Base-by-base conservation (phyloP, 2,329 filamentous ascomycete genomes). In the Cucurbitaria berberidis region DNA sequence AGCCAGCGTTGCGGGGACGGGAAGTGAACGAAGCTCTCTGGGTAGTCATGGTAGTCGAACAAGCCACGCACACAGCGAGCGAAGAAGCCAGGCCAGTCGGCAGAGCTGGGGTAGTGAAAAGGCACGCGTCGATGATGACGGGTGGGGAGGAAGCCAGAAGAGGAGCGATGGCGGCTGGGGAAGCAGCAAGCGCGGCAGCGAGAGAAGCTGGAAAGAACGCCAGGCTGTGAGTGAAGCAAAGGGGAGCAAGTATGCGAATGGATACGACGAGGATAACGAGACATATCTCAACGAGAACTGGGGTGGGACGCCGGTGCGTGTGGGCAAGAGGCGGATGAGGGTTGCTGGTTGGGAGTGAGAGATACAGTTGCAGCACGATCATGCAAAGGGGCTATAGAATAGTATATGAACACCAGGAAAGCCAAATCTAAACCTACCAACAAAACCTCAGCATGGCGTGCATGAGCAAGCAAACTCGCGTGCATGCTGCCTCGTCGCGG, bases 401-500 rank as follows among this genome's bases (percentile, higher is more conserved):
- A 42, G 42, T n/a, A 35, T 45, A 24, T 34, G 21, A 22, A 13
- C 19, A n/a, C n/a, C n/a, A n/a, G n/a, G 9, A 39, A 22, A 5
- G 11, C 5, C n/a, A n/a, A 45, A n/a, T 22, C 16, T 18, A n/a
- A 24, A 39, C 11, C 38, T 30, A 30, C 39, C 55, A 53, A 53
- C 51, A 45, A 40, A 51, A 44, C n/a, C 24, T 24, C 39, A 43
- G 35, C 45, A 26, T 48, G 35, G 22, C 13, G 40, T 55, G 50
- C 49, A 59, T 59, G 35, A 30, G 36, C 39, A n/a, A 24, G 40
- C 50, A 51, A 48, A 42, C 51, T 68, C 59, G 53, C 48, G 62
- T 68, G 61, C 60, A 64, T 62, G 44, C 44, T 58, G 66, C 62
- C 61, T 67, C 63, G 54, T 60, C 64, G 62, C 63, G 64, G 54